These are phyloP conservation scores for Fusarium globosum DNA, from an alignment of 2,329 filamentous ascomycete genomes.

Conservation along the genomic window DNA sequence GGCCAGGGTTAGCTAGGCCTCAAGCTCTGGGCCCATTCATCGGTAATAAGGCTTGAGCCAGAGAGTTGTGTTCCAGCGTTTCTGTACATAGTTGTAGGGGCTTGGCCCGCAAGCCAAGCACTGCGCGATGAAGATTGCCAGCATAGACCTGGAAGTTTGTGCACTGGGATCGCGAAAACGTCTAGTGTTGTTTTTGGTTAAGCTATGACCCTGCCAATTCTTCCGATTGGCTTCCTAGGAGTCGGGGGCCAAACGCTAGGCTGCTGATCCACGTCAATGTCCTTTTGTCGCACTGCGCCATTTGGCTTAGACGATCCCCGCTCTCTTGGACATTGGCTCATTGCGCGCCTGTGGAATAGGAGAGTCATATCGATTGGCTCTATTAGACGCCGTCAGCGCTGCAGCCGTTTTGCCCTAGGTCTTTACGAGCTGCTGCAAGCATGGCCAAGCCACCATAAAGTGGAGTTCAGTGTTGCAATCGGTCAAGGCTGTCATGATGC, in stretches of 20 bases:
- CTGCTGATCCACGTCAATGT: conserved; percentile 48
- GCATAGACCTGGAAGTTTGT: conserved; percentile 39
- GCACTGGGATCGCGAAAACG: conserved; percentile 19
- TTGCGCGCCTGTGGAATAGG: conserved; percentile 38
- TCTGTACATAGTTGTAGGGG: conserved; percentile 8
- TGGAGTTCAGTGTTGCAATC: conserved; percentile 28
- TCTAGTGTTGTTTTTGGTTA: conserved; percentile 26
- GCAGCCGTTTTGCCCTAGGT: conserved; percentile 6
- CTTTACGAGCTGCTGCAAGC: conserved; percentile 34
- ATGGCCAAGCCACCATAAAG: conserved; percentile 29
- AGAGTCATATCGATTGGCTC: conserved; percentile 42
- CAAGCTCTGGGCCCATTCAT: neutral
- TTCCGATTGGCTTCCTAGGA: conserved; percentile 47
- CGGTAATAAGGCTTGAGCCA: conserved; percentile 9
- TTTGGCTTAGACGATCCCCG: conserved; percentile 29
- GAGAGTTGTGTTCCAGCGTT: conserved; percentile 1
- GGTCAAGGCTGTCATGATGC: conserved; percentile 23
- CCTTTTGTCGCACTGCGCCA: conserved; percentile 46
- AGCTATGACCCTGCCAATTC: conserved; percentile 43
- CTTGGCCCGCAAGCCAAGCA: conserved; percentile 25
- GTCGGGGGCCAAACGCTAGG: conserved; percentile 42
- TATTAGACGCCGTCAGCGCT: conserved; percentile 47
- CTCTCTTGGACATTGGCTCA: conserved; percentile 21
- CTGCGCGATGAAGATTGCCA: conserved; percentile 34
- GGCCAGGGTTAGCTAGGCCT: neutral